Evolutionary conservation across 2,329 filamentous ascomycete genomes (phyloP).

Genomic region (Coccinonectria pachysandricola): DNA sequence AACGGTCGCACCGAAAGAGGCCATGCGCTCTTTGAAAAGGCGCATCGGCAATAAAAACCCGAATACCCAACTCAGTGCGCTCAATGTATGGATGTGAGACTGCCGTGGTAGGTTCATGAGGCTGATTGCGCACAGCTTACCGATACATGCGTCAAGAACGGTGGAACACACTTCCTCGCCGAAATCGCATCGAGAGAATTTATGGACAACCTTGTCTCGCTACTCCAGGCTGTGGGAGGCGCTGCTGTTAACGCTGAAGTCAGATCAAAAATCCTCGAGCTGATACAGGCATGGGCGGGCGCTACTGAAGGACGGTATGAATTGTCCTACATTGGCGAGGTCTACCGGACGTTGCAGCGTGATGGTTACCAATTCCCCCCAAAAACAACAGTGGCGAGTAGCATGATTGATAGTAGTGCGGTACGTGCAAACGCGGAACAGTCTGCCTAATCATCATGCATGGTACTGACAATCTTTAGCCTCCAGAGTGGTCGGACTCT

Average conservation of each 20-base stretch:
- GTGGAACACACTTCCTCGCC: constrained; percentile 83
- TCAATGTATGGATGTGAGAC: constrained; percentile 75
- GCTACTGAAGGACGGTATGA: constrained; percentile 80
- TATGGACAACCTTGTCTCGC: constrained; percentile 90
- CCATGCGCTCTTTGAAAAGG: constrained; percentile 91
- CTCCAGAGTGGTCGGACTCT: constrained; percentile 94
- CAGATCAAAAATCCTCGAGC: constrained; percentile 78
- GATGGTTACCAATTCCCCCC: constrained; percentile 90
- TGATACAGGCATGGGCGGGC: constrained; percentile 87
- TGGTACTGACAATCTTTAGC: constrained; percentile 37
- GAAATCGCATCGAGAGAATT: constrained; percentile 97
- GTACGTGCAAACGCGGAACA: constrained; percentile 43
- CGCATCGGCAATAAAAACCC: constrained; percentile 97
- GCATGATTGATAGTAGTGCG: constrained; percentile 94
- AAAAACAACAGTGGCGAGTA: constrained; percentile 76
- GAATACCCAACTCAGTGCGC: constrained; percentile 88
- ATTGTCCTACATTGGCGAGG: constrained; percentile 76
- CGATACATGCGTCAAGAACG: constrained; percentile 98
- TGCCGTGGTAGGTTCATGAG: too few relatives aligned
- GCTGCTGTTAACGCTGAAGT: constrained; percentile 77
- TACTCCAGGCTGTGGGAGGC: constrained; percentile 69
- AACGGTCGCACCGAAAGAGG: constrained; percentile 93
- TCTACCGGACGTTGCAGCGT: constrained; percentile 69
- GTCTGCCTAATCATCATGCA: background rate
- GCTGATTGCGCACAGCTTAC: constrained; percentile 75